Percentiles rank a stretch among this genome's conserved stretches.
Conservation (phyloP, 2,329 filamentous ascomycete species). For the Talaromyces sp. region DNA sequence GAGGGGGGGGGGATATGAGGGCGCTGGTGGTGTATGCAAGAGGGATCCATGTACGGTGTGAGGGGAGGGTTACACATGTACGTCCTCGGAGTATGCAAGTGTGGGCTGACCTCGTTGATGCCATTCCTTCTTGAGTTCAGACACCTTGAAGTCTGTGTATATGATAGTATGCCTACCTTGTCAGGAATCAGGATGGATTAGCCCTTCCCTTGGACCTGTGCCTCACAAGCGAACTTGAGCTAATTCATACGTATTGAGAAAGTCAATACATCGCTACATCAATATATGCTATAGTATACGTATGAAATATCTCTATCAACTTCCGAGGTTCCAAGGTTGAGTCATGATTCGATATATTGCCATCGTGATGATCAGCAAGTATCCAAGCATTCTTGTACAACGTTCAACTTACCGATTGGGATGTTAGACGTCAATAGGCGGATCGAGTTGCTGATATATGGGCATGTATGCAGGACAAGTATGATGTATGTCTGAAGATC, state of each 20-base stretch:
- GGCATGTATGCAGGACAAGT: not conserved
- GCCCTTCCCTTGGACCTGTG: not conserved
- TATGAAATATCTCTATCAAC: no score
- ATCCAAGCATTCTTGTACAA: constrained; percentile 1
- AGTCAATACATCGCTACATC: not conserved
- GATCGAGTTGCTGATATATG: not conserved
- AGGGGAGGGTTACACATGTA: not conserved
- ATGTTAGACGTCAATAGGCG: not conserved
- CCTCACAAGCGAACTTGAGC: not conserved
- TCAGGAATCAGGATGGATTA: not conserved
- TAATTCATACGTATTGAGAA: not conserved
- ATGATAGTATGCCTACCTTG: not conserved
- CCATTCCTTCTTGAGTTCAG: not conserved
- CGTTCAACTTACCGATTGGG: not conserved
- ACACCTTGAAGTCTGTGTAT: not conserved
- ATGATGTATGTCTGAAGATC: not conserved
- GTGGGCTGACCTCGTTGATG: not conserved
- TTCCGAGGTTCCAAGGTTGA: no score
- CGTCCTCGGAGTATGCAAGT: not conserved
- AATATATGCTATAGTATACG: no score
- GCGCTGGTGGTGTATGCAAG: no score
- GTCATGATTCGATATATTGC: not conserved
- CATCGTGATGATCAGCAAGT: not conserved
- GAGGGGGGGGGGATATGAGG: not conserved
- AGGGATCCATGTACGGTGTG: no score